Percentiles rank a stretch among this genome's conserved stretches.
Conservation (phyloP, 257 asterid species). For the Capsicum baccatum region DNA sequence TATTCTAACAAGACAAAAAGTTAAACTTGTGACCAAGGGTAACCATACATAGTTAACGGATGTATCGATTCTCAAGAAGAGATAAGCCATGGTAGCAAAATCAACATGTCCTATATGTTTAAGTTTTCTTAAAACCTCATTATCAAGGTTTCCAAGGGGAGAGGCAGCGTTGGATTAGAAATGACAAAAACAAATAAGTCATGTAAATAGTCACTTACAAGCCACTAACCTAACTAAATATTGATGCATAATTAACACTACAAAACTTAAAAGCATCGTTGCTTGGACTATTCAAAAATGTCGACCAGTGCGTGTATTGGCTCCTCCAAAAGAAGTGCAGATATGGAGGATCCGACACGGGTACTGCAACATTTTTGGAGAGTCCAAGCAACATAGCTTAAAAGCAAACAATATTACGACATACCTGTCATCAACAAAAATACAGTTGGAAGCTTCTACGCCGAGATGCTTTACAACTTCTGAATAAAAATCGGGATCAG, state of each 20-base stretch:
- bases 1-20: neutral
- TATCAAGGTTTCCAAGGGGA: neutral
- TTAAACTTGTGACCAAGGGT: neutral
- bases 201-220: neutral
- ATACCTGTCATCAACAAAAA: conserved; percentile 91
- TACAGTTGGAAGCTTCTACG: conserved; percentile 66
- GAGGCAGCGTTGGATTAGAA: no score
- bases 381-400: neutral
- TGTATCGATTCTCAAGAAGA: neutral
- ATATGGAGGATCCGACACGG: neutral
- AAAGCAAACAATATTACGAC: neutral
- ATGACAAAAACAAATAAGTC: no score
- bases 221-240: neutral
- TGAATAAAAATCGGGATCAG: conserved; percentile 73
- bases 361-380: neutral
- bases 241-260: neutral
- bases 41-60: neutral
- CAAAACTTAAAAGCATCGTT: neutral
- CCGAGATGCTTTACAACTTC: conserved; percentile 70
- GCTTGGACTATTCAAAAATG: no score
- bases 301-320: no score
- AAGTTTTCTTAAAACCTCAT: neutral
- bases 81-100: neutral
- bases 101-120: neutral
- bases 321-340: no score